Evolutionary conservation across 176 grass and related monocot species (phyloP).

Genomic region (Zoysia japonica): DNA sequence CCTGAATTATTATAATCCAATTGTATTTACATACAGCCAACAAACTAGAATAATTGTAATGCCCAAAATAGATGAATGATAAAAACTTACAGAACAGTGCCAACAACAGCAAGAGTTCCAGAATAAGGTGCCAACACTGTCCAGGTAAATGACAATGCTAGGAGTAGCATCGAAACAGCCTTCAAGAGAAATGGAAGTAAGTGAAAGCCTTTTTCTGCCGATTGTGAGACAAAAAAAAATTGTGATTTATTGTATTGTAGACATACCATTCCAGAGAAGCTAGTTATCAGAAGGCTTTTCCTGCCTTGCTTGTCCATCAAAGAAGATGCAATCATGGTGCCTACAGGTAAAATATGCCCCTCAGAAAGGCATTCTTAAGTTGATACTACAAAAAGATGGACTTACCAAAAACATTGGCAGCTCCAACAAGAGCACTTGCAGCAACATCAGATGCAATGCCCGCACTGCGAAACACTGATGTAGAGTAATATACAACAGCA

Average conservation of each 20-base stretch:
- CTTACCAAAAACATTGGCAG: conserved; percentile 96
- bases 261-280: conserved; percentile 97
- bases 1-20: conserved; percentile 51
- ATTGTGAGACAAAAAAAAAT: conserved; percentile 14
- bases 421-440: conserved; percentile 97
- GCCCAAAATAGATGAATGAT: conserved; percentile 1
- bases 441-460: conserved; percentile 98
- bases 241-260: background rate
- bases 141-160: conserved; percentile 91
- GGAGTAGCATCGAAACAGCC: conserved; percentile 87
- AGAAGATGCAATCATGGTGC: conserved; percentile 90
- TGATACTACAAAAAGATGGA: conserved; percentile 27
- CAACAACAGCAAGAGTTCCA: conserved; percentile 81
- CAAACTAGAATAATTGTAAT: background rate
- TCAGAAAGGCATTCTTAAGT: conserved; percentile 24
- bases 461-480: conserved; percentile 91
- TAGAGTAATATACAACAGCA: conserved; percentile 98
- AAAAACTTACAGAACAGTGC: conserved; percentile 88
- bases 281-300: conserved; percentile 96
- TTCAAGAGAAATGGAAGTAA: conserved; percentile 38
- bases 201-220: conserved; percentile 3
- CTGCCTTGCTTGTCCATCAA: conserved; percentile 97
- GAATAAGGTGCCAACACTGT: conserved; percentile 88
- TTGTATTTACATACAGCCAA: conserved; percentile 1
- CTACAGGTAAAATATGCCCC: conserved; percentile 46